phyloP scores from a whole-genome alignment of 768 basidiomycete species.

The Hemileccinum impolitum region DNA sequence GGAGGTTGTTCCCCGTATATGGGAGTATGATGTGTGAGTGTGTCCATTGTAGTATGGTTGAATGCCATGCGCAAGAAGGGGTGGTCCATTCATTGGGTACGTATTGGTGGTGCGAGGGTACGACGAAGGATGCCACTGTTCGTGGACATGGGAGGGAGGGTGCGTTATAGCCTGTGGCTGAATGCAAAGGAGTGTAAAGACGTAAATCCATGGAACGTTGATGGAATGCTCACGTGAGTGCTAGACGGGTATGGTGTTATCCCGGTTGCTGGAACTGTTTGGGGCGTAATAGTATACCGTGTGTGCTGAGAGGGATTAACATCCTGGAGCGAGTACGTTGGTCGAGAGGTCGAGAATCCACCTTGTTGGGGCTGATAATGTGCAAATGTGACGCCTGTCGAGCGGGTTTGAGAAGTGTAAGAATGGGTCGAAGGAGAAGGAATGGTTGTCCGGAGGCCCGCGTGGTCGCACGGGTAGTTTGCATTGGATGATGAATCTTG shows the following conservation, averaged over 20 bases:
- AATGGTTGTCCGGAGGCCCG: slow-evolving; percentile 14
- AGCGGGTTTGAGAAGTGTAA: slow-evolving; percentile 17
- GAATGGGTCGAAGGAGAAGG: slow-evolving; percentile 16
- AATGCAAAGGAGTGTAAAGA: neutral
- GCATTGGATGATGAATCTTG: slow-evolving; percentile 11
- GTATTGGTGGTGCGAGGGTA: slow-evolving; percentile 24
- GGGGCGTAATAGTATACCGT: slow-evolving; percentile 17
- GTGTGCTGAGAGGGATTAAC: slow-evolving; percentile 13
- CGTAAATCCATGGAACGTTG: neutral
- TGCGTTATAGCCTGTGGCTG: slow-evolving; percentile 13
- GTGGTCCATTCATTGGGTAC: slow-evolving; percentile 17
- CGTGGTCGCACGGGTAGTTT: slow-evolving; percentile 24
- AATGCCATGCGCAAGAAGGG: slow-evolving; percentile 18
- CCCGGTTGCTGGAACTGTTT: slow-evolving; percentile 13
- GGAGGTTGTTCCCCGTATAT: slow-evolving; percentile 23
- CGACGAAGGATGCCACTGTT: slow-evolving; percentile 24
- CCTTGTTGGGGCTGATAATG: slow-evolving; percentile 38
- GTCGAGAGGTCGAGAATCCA: slow-evolving; percentile 33
- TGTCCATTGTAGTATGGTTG: slow-evolving; percentile 28
- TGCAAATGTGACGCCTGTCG: slow-evolving; percentile 33
- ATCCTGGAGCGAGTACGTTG: slow-evolving; percentile 27
- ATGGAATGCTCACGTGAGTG: slow-evolving; percentile 18
- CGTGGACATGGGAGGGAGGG: slow-evolving; percentile 17
- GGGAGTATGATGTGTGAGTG: slow-evolving; percentile 24
- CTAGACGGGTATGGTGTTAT: slow-evolving; percentile 24